Evolutionary conservation across 129 eudicot genomes (phyloP).

Genomic region (Centaurea solstitialis): DNA sequence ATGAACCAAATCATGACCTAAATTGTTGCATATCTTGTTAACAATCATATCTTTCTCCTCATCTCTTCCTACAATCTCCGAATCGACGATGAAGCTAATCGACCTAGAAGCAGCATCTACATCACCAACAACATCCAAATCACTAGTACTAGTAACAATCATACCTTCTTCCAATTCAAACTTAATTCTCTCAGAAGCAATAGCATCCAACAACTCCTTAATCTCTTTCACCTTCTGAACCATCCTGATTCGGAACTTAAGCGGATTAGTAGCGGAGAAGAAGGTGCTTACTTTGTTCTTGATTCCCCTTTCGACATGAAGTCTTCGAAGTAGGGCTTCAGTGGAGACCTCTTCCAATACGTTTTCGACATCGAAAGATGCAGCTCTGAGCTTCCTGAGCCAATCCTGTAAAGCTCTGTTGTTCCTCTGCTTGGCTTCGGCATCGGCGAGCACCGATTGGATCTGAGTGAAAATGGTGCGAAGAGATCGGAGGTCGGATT

Average conservation of each 20-base stretch:
- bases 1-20: slow-evolving; percentile 16
- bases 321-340: slow-evolving; percentile 32
- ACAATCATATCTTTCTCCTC: slow-evolving; percentile 24
- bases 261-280: slow-evolving; percentile 36
- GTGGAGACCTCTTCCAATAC: slow-evolving; percentile 41
- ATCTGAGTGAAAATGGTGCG: slow-evolving; percentile 34
- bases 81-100: slow-evolving; percentile 4
- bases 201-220: slow-evolving; percentile 20
- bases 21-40: slow-evolving; percentile 9
- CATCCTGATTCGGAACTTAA: slow-evolving; percentile 35
- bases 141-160: no score
- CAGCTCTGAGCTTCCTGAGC: slow-evolving; percentile 35
- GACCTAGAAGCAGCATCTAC: neutral
- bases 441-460: slow-evolving; percentile 28
- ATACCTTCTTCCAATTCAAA: slow-evolving; percentile 28
- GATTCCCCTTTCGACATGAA: slow-evolving; percentile 36
- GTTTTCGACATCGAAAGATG: slow-evolving; percentile 34
- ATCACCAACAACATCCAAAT: slow-evolving; percentile 6
- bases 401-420: slow-evolving; percentile 31
- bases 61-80: slow-evolving; percentile 29
- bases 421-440: slow-evolving; percentile 31
- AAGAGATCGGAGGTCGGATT: slow-evolving; percentile 31
- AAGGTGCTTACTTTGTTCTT: slow-evolving; percentile 30
- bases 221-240: slow-evolving; percentile 34
- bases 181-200: slow-evolving; percentile 23